These are phyloP conservation scores for Aspergillus caelatus DNA, from an alignment of 2,329 filamentous ascomycete species.

Conservation along the genomic window DNA sequence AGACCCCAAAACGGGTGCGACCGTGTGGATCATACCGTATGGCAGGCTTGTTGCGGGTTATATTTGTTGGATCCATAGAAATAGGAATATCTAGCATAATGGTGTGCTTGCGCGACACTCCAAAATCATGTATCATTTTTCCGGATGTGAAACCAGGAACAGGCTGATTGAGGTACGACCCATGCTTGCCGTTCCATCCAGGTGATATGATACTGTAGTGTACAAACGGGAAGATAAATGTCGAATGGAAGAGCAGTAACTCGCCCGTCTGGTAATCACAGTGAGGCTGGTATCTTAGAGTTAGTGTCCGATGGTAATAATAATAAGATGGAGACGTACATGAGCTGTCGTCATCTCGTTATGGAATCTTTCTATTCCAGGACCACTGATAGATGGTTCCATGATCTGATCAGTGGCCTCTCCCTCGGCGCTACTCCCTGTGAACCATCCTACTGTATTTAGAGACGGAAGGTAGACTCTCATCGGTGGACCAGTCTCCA, in stretches of 20 bases:
- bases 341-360: constrained; percentile 20
- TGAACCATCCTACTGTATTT: neutral
- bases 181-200: constrained; percentile 19
- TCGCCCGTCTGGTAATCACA: constrained; percentile 67
- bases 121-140: constrained; percentile 79
- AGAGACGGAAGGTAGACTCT: constrained; percentile 1
- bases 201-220: constrained; percentile 64
- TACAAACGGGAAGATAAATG: constrained; percentile 67
- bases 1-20: constrained; percentile 67
- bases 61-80: constrained; percentile 62
- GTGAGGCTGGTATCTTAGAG: constrained; percentile 53
- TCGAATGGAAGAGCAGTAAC: constrained; percentile 68
- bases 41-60: constrained; percentile 42
- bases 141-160: constrained; percentile 64
- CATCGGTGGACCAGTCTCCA: neutral
- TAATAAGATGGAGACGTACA: constrained; percentile 1
- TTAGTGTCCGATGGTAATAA: neutral
- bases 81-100: constrained; percentile 72
- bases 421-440: neutral
- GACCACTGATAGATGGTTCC: constrained; percentile 4
- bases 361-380: constrained; percentile 37
- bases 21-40: constrained; percentile 62
- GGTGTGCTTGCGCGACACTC: constrained; percentile 64
- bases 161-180: constrained; percentile 51
- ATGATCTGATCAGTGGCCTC: neutral